Percentiles rank a stretch among this genome's conserved stretches.
Evolutionary conservation across 2,329 filamentous ascomycete genomes (phyloP).

Genomic region (Westerdykella ornata): DNA sequence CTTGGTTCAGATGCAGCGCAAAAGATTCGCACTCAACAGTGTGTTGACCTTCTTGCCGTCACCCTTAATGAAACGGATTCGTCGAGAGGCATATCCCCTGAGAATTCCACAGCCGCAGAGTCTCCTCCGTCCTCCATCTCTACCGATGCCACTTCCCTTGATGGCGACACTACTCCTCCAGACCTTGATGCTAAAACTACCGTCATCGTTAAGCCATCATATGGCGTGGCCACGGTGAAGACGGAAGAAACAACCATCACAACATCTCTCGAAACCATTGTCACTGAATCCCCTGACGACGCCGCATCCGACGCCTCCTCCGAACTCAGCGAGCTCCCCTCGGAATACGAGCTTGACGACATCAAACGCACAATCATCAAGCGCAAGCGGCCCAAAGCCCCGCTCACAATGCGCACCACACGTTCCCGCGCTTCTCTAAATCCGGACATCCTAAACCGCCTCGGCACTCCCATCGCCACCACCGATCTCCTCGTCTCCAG

Average conservation of each 20-base stretch:
- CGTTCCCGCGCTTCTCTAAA: constrained; percentile 27
- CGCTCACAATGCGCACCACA: constrained; percentile 25
- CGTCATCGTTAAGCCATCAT: constrained; percentile 15
- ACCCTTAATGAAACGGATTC: constrained; percentile 23
- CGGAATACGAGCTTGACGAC: constrained; percentile 36
- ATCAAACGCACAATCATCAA: constrained; percentile 31
- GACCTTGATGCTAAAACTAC: constrained; percentile 13
- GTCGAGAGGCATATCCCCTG: constrained; percentile 25
- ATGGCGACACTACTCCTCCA: constrained; percentile 21
- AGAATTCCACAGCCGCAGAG: constrained; percentile 17
- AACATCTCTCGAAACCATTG: constrained; percentile 19
- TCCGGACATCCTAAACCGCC: constrained; percentile 19
- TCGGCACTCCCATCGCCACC: constrained; percentile 26
- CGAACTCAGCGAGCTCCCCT: constrained; percentile 38
- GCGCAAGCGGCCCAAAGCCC: constrained; percentile 23
- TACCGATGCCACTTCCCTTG: constrained; percentile 36
- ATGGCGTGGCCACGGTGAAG: constrained; percentile 28
- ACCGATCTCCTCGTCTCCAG: constrained; percentile 14
- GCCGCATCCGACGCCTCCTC: constrained; percentile 25
- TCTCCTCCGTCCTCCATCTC: constrained; percentile 33
- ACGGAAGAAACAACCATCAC: constrained; percentile 27
- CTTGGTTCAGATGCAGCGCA: constrained; percentile 15
- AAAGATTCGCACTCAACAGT: constrained; percentile 29
- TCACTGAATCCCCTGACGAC: constrained; percentile 12
- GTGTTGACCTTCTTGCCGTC: constrained; percentile 25